Conservation (phyloP, 2,329 filamentous ascomycete species). For the Arthrobotrys megalospora region DNA sequence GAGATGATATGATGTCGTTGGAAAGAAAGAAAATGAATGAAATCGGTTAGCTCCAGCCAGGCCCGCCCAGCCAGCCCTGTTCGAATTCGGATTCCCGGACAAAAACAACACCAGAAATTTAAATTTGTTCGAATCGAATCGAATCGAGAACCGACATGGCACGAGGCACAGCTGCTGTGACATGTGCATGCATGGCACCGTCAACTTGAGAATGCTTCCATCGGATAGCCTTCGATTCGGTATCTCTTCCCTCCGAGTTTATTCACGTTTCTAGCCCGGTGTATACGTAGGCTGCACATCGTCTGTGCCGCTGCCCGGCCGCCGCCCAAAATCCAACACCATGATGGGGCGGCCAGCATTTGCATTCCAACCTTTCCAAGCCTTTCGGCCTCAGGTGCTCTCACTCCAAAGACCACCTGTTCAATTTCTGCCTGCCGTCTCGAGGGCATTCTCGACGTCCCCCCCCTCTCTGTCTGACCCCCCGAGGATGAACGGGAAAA, state of each 20-base stretch:
- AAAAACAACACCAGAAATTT: too few relatives aligned
- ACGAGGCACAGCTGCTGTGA: too few relatives aligned
- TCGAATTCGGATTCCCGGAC: background rate
- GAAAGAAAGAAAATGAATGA: conserved; percentile 17
- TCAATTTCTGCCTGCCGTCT: background rate
- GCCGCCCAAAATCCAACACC: conserved; percentile 19
- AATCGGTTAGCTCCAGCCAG: conserved; percentile 18
- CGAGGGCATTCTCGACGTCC: background rate
- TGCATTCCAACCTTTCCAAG: conserved; percentile 9
- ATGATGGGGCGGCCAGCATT: conserved; percentile 11
- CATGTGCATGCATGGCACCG: too few relatives aligned
- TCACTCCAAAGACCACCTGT: background rate
- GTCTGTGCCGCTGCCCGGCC: background rate
- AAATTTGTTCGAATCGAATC: too few relatives aligned
- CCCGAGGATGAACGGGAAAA: background rate
- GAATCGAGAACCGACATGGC: too few relatives aligned
- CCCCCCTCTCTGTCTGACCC: background rate
- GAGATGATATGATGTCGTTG: conserved; percentile 48
- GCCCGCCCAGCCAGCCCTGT: background rate
- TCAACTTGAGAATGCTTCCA: too few relatives aligned
- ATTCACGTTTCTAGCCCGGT: too few relatives aligned
- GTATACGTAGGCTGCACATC: too few relatives aligned
- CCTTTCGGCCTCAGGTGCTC: background rate
- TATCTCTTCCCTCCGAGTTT: too few relatives aligned
- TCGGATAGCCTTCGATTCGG: too few relatives aligned